Conservation (phyloP, 1,284 basidiomycete species). For the Heterobasidion occidentale region DNA sequence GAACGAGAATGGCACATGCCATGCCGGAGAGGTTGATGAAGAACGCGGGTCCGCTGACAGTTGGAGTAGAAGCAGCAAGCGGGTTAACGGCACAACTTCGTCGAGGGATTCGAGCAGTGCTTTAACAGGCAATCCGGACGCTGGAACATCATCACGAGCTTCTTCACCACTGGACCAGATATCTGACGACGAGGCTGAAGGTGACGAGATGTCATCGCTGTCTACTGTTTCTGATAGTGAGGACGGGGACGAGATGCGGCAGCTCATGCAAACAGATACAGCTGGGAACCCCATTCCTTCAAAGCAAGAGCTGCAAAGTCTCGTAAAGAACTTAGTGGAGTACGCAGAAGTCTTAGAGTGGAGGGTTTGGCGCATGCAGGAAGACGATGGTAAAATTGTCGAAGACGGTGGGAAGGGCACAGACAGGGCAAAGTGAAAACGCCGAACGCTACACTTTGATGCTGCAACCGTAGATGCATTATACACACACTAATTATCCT, state of each 20-base stretch:
- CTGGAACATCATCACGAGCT: neutral
- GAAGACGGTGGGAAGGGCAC: conserved; percentile 13
- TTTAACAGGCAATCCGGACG: neutral
- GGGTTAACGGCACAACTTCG: neutral
- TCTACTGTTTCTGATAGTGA: conserved; percentile 15
- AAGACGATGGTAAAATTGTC: conserved; percentile 7
- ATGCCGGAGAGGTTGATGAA: neutral
- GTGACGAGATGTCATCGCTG: conserved; percentile 12
- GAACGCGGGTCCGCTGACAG: no score
- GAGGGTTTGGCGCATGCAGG: conserved; percentile 22
- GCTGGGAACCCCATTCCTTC: conserved; percentile 12
- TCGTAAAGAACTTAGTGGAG: conserved; percentile 22
- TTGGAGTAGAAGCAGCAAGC: neutral
- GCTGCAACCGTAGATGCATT: no score
- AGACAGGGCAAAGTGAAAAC: conserved; percentile 8
- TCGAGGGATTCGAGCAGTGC: neutral
- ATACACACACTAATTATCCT: no score
- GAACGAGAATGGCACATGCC: neutral
- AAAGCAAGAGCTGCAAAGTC: conserved; percentile 17
- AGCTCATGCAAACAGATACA: conserved; percentile 1
- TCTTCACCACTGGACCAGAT: conserved; percentile 8
- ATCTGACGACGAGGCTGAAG: conserved; percentile 6
- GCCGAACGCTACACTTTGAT: no score
- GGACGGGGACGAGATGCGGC: conserved; percentile 7
- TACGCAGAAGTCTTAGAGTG: conserved; percentile 28